A percentile compares a stretch with the other conserved stretches of the same genome.
Evolutionary conservation across 164 flowering plant species (phyloP).

Genomic region (Kingdonia uniflora): DNA sequence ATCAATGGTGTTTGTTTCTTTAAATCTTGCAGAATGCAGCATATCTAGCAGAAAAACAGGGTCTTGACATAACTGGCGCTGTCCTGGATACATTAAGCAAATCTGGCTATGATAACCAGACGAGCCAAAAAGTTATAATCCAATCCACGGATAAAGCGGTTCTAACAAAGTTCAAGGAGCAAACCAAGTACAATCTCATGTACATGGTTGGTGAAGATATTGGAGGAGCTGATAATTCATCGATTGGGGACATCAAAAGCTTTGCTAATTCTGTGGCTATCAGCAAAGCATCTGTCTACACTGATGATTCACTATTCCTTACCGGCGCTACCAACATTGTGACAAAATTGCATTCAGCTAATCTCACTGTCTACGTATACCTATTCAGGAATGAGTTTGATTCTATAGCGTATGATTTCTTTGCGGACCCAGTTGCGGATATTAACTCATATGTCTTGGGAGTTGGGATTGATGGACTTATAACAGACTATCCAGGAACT

Average conservation of each 20-base stretch:
- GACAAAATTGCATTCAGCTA: constrained; percentile 34
- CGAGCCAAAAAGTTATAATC: constrained; percentile 45
- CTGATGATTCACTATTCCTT: constrained; percentile 23
- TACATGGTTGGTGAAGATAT: constrained; percentile 52
- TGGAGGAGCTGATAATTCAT: constrained; percentile 30
- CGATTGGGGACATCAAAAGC: constrained; percentile 52
- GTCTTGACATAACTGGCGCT: constrained; percentile 38
- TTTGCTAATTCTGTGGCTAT: constrained; percentile 65
- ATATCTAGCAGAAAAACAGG: constrained; percentile 58
- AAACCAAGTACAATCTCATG: constrained; percentile 43
- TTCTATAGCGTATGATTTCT: constrained; percentile 85
- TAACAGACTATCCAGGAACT: constrained; percentile 87
- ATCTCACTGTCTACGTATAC: constrained; percentile 51
- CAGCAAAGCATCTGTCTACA: constrained; percentile 41
- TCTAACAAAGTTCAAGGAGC: constrained; percentile 34
- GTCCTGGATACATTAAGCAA: constrained; percentile 44
- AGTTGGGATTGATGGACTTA: constrained; percentile 47
- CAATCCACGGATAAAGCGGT: constrained; percentile 67
- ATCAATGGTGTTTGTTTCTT: neutral
- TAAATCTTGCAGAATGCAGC: constrained; percentile 84
- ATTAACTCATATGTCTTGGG: constrained; percentile 41
- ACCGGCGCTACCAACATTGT: constrained; percentile 35
- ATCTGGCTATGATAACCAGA: constrained; percentile 43
- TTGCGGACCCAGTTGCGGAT: constrained; percentile 69
- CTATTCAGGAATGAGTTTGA: constrained; percentile 68